Base-by-base conservation (phyloP, 805 yeast genomes). In the Brettanomyces sp. region DNA sequence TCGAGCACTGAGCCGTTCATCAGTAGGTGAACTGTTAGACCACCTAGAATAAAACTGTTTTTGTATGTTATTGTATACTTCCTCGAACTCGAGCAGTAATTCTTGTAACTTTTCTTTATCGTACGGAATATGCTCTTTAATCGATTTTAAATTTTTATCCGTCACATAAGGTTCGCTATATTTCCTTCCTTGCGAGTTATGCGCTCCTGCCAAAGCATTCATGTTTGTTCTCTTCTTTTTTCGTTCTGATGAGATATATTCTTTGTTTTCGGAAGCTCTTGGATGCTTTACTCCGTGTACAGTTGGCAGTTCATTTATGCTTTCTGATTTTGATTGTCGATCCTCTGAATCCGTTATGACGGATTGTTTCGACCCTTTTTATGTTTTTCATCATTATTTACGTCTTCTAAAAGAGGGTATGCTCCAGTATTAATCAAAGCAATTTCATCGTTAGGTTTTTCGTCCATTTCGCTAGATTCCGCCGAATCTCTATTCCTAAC, bases 31-130 rank as follows among this genome's bases (percentile, higher is more conserved):
- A 5, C 47, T 42, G 21, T 46, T 46, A 13, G 59, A 57, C 62
- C 62, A 57, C 37, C 53, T 47, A 5, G 59, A 51, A 34, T 57
- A 57, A 43, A 57, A 56, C 45, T 42, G 43, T 5, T 51, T 45
- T 43, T 56, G 58, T 22, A 56, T 55, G 22, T 51, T 50, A 25
- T 56, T 52, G 47, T 57, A 57, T 1, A 49, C 53, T 14, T 25
- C n/a, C 41, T 51, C 55, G 51, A 49, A 57, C 2, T 51, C 50
- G 3, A 43, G 35, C n/a, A 47, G 54, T 37, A 56, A 36, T 22
- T 36, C 40, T 11, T 46, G 22, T 39, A 53, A 36, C 25, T 46
- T 47, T 24, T 41, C 40, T 3, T 45, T 33, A 14, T 50, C 51
- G 18, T 51, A 49, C 22, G 49, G 42, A n/a, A 55, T 28, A 8